Evolutionary conservation across 129 eudicot species (phyloP).

Genomic region (Cynara cardunculus): DNA sequence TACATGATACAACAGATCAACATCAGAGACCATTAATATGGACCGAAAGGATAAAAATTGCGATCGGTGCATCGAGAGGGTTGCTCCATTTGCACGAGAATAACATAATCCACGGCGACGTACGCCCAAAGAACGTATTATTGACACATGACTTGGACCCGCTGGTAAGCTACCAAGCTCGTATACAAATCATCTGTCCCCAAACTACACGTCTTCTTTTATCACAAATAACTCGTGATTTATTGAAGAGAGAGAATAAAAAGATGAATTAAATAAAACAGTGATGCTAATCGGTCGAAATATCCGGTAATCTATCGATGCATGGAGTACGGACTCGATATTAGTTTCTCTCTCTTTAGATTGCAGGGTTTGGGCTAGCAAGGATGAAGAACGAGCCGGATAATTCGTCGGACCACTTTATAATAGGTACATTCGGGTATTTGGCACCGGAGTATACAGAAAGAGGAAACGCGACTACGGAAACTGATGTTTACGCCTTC

Average conservation of each 20-base stretch:
- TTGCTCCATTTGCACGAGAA: constrained; percentile 35
- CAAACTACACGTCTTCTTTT: background rate
- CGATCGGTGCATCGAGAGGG: constrained; percentile 36
- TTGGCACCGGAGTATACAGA: constrained; percentile 48
- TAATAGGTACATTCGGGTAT: constrained; percentile 37
- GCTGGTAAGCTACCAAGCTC: constrained; percentile 17
- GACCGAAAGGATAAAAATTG: constrained; percentile 32
- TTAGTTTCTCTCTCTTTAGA: constrained; percentile 1
- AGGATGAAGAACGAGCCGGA: constrained; percentile 19
- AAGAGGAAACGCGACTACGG: constrained; percentile 28
- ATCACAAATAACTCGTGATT: background rate
- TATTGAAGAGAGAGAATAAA: background rate
- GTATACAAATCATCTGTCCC: background rate
- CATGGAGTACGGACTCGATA: background rate
- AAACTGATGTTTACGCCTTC: constrained; percentile 44
- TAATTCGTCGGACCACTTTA: constrained; percentile 10
- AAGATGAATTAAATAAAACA: background rate
- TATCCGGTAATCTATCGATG: background rate
- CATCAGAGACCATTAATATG: constrained; percentile 27
- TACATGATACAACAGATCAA: constrained; percentile 24
- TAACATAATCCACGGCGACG: constrained; percentile 42
- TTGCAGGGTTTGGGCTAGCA: constrained; percentile 44
- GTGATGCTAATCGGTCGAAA: too few species aligned
- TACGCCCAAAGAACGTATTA: constrained; percentile 37
- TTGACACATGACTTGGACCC: constrained; percentile 42